These are phyloP conservation scores for Bryum argenteum DNA, from an alignment of 225 moss, liverwort and hornwort species.

Conservation along the genomic window DNA sequence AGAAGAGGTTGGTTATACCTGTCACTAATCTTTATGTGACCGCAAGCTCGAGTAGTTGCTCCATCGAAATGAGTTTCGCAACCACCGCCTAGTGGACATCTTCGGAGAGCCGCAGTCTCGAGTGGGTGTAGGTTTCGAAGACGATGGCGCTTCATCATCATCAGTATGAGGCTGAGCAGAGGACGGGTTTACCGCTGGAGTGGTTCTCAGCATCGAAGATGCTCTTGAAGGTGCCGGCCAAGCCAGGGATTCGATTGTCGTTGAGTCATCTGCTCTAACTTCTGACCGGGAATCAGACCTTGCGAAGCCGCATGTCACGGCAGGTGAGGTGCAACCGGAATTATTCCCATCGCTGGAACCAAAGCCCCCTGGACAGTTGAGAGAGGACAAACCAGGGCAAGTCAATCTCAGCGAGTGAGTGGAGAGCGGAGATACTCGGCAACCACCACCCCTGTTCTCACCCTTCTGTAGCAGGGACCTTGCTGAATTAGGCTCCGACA, in stretches of 20 bases:
- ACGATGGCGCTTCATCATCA: slow-evolving; percentile 29
- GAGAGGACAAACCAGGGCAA: slow-evolving; percentile 79
- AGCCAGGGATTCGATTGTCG: slow-evolving; percentile 51
- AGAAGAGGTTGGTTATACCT: slow-evolving; percentile 29
- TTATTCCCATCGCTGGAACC: slow-evolving; percentile 52
- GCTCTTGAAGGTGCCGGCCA: slow-evolving; percentile 55
- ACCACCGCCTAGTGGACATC: slow-evolving; percentile 39
- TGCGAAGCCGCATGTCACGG: slow-evolving; percentile 56
- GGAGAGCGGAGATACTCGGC: slow-evolving; percentile 80
- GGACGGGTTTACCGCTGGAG: slow-evolving; percentile 29
- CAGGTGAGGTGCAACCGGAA: slow-evolving; percentile 55
- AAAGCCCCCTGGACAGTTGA: slow-evolving; percentile 71
- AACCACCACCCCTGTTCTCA: slow-evolving; percentile 71
- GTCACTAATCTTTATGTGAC: slow-evolving; percentile 36
- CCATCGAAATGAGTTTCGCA: slow-evolving; percentile 48
- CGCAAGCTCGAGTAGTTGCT: slow-evolving; percentile 48
- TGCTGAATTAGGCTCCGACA: slow-evolving; percentile 71
- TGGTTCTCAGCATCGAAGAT: slow-evolving; percentile 32
- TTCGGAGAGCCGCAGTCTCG: slow-evolving; percentile 36
- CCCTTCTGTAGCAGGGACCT: slow-evolving; percentile 76
- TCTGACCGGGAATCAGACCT: slow-evolving; percentile 66
- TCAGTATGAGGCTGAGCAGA: slow-evolving; percentile 23
- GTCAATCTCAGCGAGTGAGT: slow-evolving; percentile 72
- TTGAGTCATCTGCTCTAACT: slow-evolving; percentile 56
- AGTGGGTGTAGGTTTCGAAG: slow-evolving; percentile 46